Base-by-base conservation (phyloP, 306 rosid genomes). In the Begonia masoniana region DNA sequence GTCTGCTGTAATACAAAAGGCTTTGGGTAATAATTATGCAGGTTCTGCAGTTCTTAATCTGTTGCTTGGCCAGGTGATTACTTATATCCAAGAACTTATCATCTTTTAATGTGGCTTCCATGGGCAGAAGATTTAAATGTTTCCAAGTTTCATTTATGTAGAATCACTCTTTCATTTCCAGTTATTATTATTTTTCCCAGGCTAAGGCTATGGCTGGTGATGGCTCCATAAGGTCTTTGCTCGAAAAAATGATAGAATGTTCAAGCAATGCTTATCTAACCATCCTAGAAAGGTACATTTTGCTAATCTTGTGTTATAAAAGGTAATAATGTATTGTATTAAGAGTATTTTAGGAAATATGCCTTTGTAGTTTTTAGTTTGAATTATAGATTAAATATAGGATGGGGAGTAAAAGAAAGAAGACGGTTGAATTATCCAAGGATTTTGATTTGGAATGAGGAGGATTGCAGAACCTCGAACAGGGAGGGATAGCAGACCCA, bases 171-270 rank as follows among this genome's bases (percentile, higher is more conserved):
- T 7, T 31, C 39, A 31, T 31, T 31, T 31, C 39, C 51, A 6
- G 51, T 52, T 52, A 47, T 52, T 54, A 59, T 36, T 21, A 10
- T 74, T 68, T 59, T 39, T 73, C 75, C 19, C 67, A 91, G 97
- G 97, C 95, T 62, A 91, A 85, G 85, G 97, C 97, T 71, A 83
- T 91, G 97, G 96, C 96, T 53, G 97, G 97, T 63, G 96, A 91
- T 74, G 81, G 68, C 66, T 78, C 85, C 58, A 83, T 91, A 21
- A 80, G 97, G 74, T 83, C 83, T 54, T 77, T 91, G 79, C 81
- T 91, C 59, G 97, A 91, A 62, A 91, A 85, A 71, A 85, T 91
- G 97, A 56, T 85, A 51, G 88, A 85, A 63, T 75, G 85, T 70
- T 95, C 97, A 35, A 85, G 94, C 75, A 85, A 78, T 68, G 97